Conservation (phyloP, 2,329 filamentous ascomycete genomes). For the Monascus ruber region DNA sequence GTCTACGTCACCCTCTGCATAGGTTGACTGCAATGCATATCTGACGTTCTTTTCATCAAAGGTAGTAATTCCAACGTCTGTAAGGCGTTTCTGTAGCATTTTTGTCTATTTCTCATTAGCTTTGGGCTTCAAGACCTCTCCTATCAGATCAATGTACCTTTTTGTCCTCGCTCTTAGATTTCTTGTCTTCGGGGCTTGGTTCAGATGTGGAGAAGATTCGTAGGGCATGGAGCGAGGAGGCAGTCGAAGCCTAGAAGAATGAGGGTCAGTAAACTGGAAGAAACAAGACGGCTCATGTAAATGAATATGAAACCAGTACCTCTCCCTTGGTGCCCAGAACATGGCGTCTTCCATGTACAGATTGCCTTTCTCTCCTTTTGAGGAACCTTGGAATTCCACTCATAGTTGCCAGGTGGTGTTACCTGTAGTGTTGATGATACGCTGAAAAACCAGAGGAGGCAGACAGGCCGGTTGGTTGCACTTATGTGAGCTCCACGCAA, state of each 20-base stretch:
- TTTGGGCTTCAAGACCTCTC: neutral
- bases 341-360: slow-evolving; percentile 15
- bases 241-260: slow-evolving; percentile 10
- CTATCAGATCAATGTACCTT: slow-evolving; percentile 16
- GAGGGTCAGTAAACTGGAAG: neutral
- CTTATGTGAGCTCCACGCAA: too few species aligned
- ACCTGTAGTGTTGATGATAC: too few species aligned
- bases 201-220: slow-evolving; percentile 23
- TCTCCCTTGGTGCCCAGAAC: slow-evolving; percentile 15
- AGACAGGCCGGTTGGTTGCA: too few species aligned
- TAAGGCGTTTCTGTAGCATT: slow-evolving; percentile 41
- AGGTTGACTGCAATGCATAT: slow-evolving; percentile 51
- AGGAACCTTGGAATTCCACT: slow-evolving; percentile 33
- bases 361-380: slow-evolving; percentile 26
- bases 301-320: slow-evolving; percentile 7
- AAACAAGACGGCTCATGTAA: neutral
- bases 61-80: slow-evolving; percentile 41
- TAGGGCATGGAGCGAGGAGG: slow-evolving; percentile 16
- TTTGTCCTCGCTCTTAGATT: slow-evolving; percentile 16
- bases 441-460: too few species aligned
- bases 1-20: slow-evolving; percentile 58
- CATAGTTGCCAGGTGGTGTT: slow-evolving; percentile 14
- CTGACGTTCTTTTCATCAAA: slow-evolving; percentile 52
- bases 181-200: slow-evolving; percentile 8
- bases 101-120: slow-evolving; percentile 33